A percentile compares a stretch with the other conserved stretches of the same genome.
phyloP scores from a whole-genome alignment of 139 green algal species.

The Haematococcus lacustris region DNA sequence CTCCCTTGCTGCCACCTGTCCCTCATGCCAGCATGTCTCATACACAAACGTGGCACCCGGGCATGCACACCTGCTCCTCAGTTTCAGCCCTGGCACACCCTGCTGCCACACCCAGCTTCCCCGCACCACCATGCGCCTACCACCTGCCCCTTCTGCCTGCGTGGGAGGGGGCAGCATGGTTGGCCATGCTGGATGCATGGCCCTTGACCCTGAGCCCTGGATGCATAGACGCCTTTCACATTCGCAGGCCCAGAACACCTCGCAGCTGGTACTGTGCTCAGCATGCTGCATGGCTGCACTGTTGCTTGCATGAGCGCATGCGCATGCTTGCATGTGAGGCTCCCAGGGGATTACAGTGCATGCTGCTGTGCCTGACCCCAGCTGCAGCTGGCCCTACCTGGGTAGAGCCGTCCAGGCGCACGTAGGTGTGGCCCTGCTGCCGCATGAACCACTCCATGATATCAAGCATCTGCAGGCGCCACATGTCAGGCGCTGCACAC shows the following conservation, averaged over 20 bases:
- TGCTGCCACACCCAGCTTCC: not conserved
- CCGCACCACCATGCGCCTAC: not conserved
- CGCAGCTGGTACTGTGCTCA: not conserved
- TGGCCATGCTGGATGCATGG: too few relatives aligned
- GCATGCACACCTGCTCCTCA: not conserved
- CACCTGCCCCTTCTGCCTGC: not conserved
- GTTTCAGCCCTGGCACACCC: not conserved
- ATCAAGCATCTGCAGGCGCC: constrained; percentile 77
- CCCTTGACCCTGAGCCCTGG: too few relatives aligned
- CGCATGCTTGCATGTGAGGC: not conserved
- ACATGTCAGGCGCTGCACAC: too few relatives aligned
- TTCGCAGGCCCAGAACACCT: not conserved
- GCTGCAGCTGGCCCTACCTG: constrained; percentile 18
- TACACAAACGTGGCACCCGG: not conserved
- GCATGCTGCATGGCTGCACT: not conserved
- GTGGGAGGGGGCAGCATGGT: too few relatives aligned
- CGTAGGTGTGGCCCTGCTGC: constrained; percentile 43
- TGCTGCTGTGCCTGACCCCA: not conserved
- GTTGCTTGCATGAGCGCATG: not conserved
- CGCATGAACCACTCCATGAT: constrained; percentile 81
- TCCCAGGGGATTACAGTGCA: not conserved
- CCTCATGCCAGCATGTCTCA: not conserved
- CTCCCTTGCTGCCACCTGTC: too few relatives aligned
- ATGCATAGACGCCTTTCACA: not conserved
- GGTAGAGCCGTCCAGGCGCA: constrained; percentile 81